A percentile compares a stretch with the other conserved stretches of the same genome.
phyloP scores from a whole-genome alignment of 805 yeast species.

The Blastobotrys terrestris region DNA sequence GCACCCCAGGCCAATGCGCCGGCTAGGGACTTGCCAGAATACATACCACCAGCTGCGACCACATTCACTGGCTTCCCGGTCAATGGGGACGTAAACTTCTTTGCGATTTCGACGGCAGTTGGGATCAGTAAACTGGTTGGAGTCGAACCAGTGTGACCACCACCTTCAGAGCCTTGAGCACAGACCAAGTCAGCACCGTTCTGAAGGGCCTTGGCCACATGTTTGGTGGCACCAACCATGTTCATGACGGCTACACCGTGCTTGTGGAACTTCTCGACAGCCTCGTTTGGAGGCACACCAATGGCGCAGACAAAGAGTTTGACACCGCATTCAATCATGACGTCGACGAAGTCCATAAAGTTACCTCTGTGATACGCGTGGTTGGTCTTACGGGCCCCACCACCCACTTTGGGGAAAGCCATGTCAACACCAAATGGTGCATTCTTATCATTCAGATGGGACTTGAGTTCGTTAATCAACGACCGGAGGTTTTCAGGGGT shows the following conservation, averaged over 20 bases:
- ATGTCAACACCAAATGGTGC: slow-evolving; percentile 25
- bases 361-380: slow-evolving; percentile 23
- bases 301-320: slow-evolving; percentile 23
- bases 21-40: slow-evolving; percentile 21
- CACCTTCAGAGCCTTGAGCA: slow-evolving; percentile 28
- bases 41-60: slow-evolving; percentile 26
- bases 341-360: slow-evolving; percentile 18
- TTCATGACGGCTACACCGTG: slow-evolving; percentile 25
- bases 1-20: slow-evolving; percentile 25
- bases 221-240: slow-evolving; percentile 25
- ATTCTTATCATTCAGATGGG: slow-evolving; percentile 14
- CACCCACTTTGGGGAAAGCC: slow-evolving; percentile 25
- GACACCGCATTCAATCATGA: slow-evolving; percentile 21
- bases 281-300: slow-evolving; percentile 23
- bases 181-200: slow-evolving; percentile 24
- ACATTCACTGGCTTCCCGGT: slow-evolving; percentile 23
- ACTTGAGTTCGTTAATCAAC: slow-evolving; percentile 10
- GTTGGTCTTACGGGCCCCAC: slow-evolving; percentile 24
- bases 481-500: slow-evolving; percentile 17
- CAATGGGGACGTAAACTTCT: slow-evolving; percentile 20
- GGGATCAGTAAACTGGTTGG: slow-evolving; percentile 23
- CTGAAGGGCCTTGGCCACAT: slow-evolving; percentile 21
- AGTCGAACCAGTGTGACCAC: slow-evolving; percentile 24
- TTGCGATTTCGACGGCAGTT: slow-evolving; percentile 22
- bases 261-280: slow-evolving; percentile 20